Conservation (phyloP, 2,329 filamentous ascomycete species). For the Fusarium caatingaense region DNA sequence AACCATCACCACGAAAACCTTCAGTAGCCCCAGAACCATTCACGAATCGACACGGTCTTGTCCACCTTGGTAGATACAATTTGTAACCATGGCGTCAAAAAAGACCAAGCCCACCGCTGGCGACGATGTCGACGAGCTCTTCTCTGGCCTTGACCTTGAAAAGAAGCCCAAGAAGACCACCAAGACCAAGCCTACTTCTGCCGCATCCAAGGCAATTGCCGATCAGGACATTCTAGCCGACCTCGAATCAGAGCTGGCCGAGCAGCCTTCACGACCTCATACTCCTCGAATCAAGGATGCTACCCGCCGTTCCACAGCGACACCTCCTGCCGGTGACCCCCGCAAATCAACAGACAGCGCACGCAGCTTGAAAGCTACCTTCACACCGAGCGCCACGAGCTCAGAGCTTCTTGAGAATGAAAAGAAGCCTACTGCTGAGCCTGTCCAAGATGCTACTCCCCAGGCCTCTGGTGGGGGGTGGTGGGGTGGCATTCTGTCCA, state of each 20-base stretch:
- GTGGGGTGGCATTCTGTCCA: slow-evolving; percentile 89
- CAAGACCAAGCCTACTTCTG: slow-evolving; percentile 61
- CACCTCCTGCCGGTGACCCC: slow-evolving; percentile 67
- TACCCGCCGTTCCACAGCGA: slow-evolving; percentile 59
- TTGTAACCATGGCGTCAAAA: slow-evolving; percentile 67
- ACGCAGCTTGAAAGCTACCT: slow-evolving; percentile 76
- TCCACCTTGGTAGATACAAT: neutral
- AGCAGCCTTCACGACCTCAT: slow-evolving; percentile 79
- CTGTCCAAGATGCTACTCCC: slow-evolving; percentile 50
- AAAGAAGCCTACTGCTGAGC: slow-evolving; percentile 61
- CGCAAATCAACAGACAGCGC: slow-evolving; percentile 84
- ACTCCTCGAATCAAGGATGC: slow-evolving; percentile 79
- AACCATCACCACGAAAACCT: slow-evolving; percentile 19
- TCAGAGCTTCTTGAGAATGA: slow-evolving; percentile 69
- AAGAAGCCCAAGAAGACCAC: slow-evolving; percentile 61
- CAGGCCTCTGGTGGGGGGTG: slow-evolving; percentile 73
- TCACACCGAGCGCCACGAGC: slow-evolving; percentile 75
- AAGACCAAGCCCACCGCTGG: slow-evolving; percentile 64
- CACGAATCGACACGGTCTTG: neutral
- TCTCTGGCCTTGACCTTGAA: slow-evolving; percentile 70
- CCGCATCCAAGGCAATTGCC: slow-evolving; percentile 60
- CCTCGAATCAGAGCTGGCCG: slow-evolving; percentile 78
- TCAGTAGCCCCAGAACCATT: neutral
- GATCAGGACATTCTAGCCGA: slow-evolving; percentile 87
- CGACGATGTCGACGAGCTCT: slow-evolving; percentile 73